These are phyloP conservation scores for Bullera alba DNA, from an alignment of 768 basidiomycete genomes.

Conservation along the genomic window DNA sequence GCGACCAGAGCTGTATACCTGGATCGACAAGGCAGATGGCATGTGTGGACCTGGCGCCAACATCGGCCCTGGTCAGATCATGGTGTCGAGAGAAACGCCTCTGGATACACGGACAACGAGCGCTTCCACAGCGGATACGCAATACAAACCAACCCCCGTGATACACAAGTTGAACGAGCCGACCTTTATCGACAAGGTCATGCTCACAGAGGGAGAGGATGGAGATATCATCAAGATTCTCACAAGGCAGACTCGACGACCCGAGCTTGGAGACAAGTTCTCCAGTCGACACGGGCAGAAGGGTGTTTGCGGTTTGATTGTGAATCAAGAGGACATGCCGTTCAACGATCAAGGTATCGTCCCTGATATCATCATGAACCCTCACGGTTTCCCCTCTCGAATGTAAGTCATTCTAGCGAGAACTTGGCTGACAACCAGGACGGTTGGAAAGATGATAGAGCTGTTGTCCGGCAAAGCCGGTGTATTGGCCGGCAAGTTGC, in stretches of 20 bases:
- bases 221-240: constrained; percentile 94
- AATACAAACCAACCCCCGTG: constrained; percentile 85
- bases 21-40: constrained; percentile 76
- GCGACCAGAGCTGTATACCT: constrained; percentile 75
- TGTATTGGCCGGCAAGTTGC: constrained; percentile 61
- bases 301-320: constrained; percentile 96
- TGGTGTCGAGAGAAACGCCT: constrained; percentile 95
- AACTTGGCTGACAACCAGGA: constrained; percentile 55
- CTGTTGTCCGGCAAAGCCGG: constrained; percentile 94
- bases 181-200: constrained; percentile 92
- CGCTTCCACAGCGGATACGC: constrained; percentile 48
- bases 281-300: constrained; percentile 97
- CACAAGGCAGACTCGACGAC: constrained; percentile 90
- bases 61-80: constrained; percentile 85
- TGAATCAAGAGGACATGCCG: constrained; percentile 98
- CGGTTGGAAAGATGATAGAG: constrained; percentile 99
- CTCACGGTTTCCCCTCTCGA: constrained; percentile 97
- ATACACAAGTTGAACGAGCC: constrained; percentile 88
- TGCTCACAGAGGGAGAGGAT: constrained; percentile 95
- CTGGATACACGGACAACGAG: constrained; percentile 57
- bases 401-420: constrained; percentile 39
- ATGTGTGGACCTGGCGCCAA: constrained; percentile 91
- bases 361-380: constrained; percentile 99
- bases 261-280: constrained; percentile 97
- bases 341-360: constrained; percentile 97